Base-by-base conservation (phyloP, 2,329 filamentous ascomycete genomes). In the Helotiales sp. region DNA sequence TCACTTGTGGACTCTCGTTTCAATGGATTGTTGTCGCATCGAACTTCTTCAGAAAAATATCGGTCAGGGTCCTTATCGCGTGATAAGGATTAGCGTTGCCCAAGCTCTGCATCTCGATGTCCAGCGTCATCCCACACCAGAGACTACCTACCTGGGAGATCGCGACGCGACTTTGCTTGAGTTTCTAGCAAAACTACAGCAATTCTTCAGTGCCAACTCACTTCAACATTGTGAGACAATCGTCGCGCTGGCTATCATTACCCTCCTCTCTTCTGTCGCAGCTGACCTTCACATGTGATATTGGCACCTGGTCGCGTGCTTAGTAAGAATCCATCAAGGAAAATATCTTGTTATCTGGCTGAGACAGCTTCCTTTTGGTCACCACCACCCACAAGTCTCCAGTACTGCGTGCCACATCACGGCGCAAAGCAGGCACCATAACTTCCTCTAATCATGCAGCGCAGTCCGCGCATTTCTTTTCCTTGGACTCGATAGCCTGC, bases 401-500 rank as follows among this genome's bases (percentile, higher is more conserved):
- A 57, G 42, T 47, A 47, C 49, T 57, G 61, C 67, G 66, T 71
- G 68, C 66, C 66, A 63, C 60, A 53, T 58, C 51, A 65, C 64
- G 67, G 67, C 66, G 62, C 65, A 65, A 57, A 63, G 50, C 57
- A 57, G 64, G 55, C 63, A 70, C 57, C 66, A 70, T 70, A 66
- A 59, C 63, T 68, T 64, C 58, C 68, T 67, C 63, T 67, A 74
- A 78, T 72, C 68, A 85, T 86, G 83, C 79, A 77, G 83, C 77
- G 79, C 81, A 81, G 78, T 74, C 70, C 64, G 78, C 80, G 67
- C 69, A 68, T 63, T 64, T 67, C 69, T 67, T 73, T 79, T 80
- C 74, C 72, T 79, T 85, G 82, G 83, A 85, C 81, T 72, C 80
- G 70, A 75, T 80, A 81, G 73, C 76, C 55, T 66, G 67, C 63